Evolutionary conservation across 2,329 filamentous ascomycete species (phyloP).

Genomic region (Talaromyces albobiverticillius): DNA sequence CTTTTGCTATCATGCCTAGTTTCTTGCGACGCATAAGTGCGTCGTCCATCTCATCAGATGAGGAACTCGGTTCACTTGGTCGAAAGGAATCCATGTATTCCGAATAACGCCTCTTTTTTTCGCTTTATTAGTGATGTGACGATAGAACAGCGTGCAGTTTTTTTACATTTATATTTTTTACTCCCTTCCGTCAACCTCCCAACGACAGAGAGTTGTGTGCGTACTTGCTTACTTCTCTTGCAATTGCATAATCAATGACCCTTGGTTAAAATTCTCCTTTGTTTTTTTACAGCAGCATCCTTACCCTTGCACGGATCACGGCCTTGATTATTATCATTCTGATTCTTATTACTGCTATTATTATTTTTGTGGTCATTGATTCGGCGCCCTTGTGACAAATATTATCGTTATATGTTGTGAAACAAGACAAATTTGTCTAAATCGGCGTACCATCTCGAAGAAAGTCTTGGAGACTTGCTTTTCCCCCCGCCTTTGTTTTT

Average conservation of each 20-base stretch:
- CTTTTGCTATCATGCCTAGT: slow-evolving; percentile 32
- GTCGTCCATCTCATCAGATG: slow-evolving; percentile 39
- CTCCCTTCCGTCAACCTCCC: background rate
- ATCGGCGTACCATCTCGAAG: background rate
- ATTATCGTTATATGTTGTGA: background rate
- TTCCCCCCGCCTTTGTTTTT: too few relatives aligned
- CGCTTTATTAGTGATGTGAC: slow-evolving; percentile 1
- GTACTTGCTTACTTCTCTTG: background rate
- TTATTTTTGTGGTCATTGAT: background rate
- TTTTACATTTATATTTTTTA: slow-evolving; percentile 1
- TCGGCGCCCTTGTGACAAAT: background rate
- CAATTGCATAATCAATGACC: slow-evolving; percentile 15
- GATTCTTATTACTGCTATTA: background rate
- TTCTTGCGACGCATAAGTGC: slow-evolving; percentile 37
- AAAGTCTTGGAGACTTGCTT: too few relatives aligned
- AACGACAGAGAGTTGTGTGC: background rate
- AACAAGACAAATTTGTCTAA: background rate
- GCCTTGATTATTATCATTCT: background rate
- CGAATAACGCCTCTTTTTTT: slow-evolving; percentile 24
- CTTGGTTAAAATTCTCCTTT: background rate
- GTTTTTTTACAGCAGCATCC: background rate
- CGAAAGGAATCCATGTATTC: slow-evolving; percentile 35
- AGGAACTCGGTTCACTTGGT: slow-evolving; percentile 29
- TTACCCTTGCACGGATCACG: background rate
- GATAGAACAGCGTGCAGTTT: slow-evolving; percentile 11